Percentiles rank a stretch among this genome's conserved stretches.
Conservation (phyloP, 2,329 filamentous ascomycete genomes). For the Venturia aucupariae region DNA sequence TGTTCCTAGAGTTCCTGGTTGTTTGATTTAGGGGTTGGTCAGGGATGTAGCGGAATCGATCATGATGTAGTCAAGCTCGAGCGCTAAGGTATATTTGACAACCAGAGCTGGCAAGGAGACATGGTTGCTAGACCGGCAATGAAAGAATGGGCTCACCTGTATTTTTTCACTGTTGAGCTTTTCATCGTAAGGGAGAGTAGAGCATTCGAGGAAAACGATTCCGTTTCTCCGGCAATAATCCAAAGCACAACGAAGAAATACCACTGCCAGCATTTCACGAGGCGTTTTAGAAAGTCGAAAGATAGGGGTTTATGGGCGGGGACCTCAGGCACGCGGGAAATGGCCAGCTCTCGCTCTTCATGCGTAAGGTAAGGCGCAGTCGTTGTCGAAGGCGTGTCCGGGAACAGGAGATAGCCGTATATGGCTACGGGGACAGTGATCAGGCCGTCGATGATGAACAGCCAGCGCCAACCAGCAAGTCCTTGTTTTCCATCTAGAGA, state of each 20-base stretch:
- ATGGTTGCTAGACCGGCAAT: background rate
- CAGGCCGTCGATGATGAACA: conserved; percentile 40
- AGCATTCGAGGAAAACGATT: conserved; percentile 59
- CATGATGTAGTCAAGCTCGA: background rate
- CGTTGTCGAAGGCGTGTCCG: conserved; percentile 35
- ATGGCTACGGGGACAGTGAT: conserved; percentile 49
- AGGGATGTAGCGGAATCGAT: background rate
- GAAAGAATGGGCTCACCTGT: conserved; percentile 19
- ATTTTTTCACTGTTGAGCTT: conserved; percentile 34
- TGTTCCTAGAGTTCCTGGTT: background rate
- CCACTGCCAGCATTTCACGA: conserved; percentile 53
- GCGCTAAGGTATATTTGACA: background rate
- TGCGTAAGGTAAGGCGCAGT: conserved; percentile 34
- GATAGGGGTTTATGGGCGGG: conserved; percentile 37
- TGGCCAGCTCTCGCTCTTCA: conserved; percentile 34
- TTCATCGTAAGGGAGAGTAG: conserved; percentile 46
- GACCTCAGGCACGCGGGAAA: conserved; percentile 36
- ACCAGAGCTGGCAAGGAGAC: background rate
- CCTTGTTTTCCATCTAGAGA: conserved; percentile 39
- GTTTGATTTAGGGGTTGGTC: background rate
- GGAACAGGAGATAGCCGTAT: conserved; percentile 43
- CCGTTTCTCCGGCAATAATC: conserved; percentile 62
- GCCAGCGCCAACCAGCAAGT: conserved; percentile 46
- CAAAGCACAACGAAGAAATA: conserved; percentile 59
- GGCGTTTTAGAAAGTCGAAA: conserved; percentile 43